Evolutionary conservation across 2,329 filamentous ascomycete species (phyloP), one percentile per base, ranked within the genome.

Genomic region (Tolypocladium cylindrosporum): DNA sequence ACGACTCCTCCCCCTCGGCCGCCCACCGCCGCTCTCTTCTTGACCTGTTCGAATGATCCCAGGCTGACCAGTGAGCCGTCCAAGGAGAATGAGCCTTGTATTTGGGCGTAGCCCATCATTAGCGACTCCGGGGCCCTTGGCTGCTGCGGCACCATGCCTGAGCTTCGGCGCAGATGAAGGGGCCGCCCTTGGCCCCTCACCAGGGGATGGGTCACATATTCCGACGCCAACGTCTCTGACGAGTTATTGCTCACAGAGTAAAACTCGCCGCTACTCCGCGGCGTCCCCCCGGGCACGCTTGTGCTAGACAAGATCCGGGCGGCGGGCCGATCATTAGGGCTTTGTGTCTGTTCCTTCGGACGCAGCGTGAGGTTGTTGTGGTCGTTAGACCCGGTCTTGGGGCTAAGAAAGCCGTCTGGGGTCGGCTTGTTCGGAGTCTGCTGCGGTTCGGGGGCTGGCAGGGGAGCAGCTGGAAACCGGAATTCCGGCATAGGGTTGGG

Each of bases 51-150:
- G 66, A 99, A 99, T 0, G 90, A 90, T 0, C 85, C 85, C 43
- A 95, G 86, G 66, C 95, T 93, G 60, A 99, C 86, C 27, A 99
- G 76, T 1, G 94, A 96, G 0, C 91, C 91, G 68, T 99, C 94
- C 8, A 99, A 75, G 0, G 86, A 91, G 65, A 99, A 99, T 0
- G 90, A 92, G 4, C 94, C 94, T 71, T 91, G 89, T 2, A 97
- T 84, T 66, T 99, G 94, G 3, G 90, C 93, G 72, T 96, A 99
- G 0, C 92, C 94, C 94, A 99, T 99, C 85, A 99, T 95, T 57
- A 99, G 75, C 1, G 88, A 87, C 69, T 97, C 92, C 0, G 90
- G 85, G 43, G 78, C 70, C 65, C 75, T 77, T 45, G 77, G 69
- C 53, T 75, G 74, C 61, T 75, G 73, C 59, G 71, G 71, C 60